phyloP scores from a whole-genome alignment of 495 filamentous ascomycete genomes.

The Aspergillus sclerotiicarbonarius region DNA sequence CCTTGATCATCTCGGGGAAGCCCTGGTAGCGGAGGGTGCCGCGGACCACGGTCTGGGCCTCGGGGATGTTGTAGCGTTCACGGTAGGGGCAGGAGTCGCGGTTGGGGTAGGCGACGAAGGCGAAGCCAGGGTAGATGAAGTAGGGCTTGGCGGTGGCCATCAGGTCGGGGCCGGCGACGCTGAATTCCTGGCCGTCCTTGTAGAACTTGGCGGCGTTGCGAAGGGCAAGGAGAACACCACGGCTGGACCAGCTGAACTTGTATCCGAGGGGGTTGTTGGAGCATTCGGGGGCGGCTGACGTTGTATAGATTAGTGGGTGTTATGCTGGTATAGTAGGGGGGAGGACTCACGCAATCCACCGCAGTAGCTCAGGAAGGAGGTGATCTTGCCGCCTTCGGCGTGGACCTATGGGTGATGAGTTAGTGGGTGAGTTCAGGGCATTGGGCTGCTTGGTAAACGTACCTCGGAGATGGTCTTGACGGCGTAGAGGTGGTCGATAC shows the following conservation, averaged over 20 bases:
- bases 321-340: too few species aligned
- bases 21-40: constrained; percentile 83
- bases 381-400: constrained; percentile 80
- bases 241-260: constrained; percentile 87
- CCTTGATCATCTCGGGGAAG: constrained; percentile 83
- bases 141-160: constrained; percentile 91
- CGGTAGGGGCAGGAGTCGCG: constrained; percentile 82
- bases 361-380: constrained; percentile 81
- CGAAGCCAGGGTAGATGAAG: constrained; percentile 82
- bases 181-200: constrained; percentile 70
- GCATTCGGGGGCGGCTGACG: constrained; percentile 64
- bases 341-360: constrained; percentile 61
- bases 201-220: constrained; percentile 84
- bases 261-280: constrained; percentile 92
- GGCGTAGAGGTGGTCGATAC: constrained; percentile 46
- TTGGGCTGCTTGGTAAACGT: too few species aligned
- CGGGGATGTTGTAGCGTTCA: constrained; percentile 88
- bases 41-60: constrained; percentile 55
- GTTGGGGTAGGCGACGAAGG: constrained; percentile 93
- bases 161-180: constrained; percentile 60
- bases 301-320: too few species aligned
- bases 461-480: constrained; percentile 82
- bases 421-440: too few species aligned
- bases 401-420: constrained; percentile 43
- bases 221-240: constrained; percentile 84